phyloP scores from a whole-genome alignment of 345 rosid species.

The Eucalyptus tenuipes region DNA sequence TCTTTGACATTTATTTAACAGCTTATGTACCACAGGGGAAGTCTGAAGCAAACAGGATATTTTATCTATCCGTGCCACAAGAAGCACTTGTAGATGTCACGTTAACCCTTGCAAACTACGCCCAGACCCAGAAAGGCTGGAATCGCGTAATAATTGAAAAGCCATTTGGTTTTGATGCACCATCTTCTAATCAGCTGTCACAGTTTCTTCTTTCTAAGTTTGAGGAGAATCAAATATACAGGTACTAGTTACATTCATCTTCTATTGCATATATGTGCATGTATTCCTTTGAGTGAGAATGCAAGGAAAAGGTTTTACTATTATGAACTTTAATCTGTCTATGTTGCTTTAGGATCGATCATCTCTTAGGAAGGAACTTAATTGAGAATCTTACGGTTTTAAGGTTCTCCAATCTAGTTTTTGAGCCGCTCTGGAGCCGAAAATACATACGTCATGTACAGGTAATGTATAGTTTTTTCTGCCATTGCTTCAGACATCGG shows the following conservation, averaged over 20 bases:
- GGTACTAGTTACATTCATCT: constrained; percentile 12
- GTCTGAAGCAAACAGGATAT: constrained; percentile 46
- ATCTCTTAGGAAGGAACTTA: constrained; percentile 63
- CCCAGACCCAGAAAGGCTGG: constrained; percentile 62
- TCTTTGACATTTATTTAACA: not conserved
- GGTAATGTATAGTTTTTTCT: constrained; percentile 11
- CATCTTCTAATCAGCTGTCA: constrained; percentile 40
- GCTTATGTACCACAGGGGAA: constrained; percentile 37
- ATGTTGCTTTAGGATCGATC: constrained; percentile 50
- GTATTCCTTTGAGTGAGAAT: not conserved
- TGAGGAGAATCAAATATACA: constrained; percentile 62
- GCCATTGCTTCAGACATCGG: not conserved
- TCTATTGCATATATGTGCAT: not conserved
- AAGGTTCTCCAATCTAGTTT: constrained; percentile 65
- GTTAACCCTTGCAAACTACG: constrained; percentile 31
- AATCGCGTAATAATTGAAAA: constrained; percentile 67
- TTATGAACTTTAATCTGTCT: not conserved
- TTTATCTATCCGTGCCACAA: constrained; percentile 78
- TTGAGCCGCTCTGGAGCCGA: constrained; percentile 72
- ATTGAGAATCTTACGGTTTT: constrained; percentile 68
- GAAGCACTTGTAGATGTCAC: constrained; percentile 75
- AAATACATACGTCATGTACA: constrained; percentile 53
- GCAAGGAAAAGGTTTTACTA: not conserved
- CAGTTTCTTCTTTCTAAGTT: constrained; percentile 49
- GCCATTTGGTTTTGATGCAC: constrained; percentile 62